Percentiles rank a stretch among this genome's conserved stretches.
Evolutionary conservation across 2,329 filamentous ascomycete genomes (phyloP).

Genomic region (Cylindrodendrum hubeiense): DNA sequence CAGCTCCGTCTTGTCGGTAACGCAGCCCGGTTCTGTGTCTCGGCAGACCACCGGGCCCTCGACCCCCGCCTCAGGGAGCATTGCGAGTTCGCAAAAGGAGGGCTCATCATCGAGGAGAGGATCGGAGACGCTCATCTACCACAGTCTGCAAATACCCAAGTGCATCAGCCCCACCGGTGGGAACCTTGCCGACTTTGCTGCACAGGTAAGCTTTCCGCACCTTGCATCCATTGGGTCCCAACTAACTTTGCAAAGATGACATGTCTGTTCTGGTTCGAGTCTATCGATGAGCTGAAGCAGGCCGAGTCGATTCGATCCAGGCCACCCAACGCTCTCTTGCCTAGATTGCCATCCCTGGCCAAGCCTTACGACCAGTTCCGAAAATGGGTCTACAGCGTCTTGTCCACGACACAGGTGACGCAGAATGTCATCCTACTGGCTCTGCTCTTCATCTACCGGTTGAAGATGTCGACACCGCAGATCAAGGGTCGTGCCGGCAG

Average conservation of each 20-base stretch:
- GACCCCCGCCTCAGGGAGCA: conserved; percentile 51
- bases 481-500: conserved; percentile 94
- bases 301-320: conserved; percentile 72
- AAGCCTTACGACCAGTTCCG: conserved; percentile 83
- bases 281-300: conserved; percentile 79
- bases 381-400: conserved; percentile 92
- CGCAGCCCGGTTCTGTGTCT: conserved; percentile 32
- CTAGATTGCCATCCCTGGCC: conserved; percentile 76
- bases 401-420: conserved; percentile 95
- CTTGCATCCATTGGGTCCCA: not conserved
- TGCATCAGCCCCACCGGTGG: conserved; percentile 83
- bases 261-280: conserved; percentile 98
- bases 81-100: conserved; percentile 45
- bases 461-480: conserved; percentile 90
- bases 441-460: conserved; percentile 89
- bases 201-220: conserved; percentile 70
- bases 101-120: conserved; percentile 52
- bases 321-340: conserved; percentile 54
- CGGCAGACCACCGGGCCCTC: conserved; percentile 51
- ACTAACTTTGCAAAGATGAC: conserved; percentile 74
- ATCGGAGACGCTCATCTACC: conserved; percentile 62
- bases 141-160: conserved; percentile 77
- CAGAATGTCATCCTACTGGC: conserved; percentile 95
- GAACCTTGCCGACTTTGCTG: conserved; percentile 84
- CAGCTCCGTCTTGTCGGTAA: conserved; percentile 33